These are phyloP conservation scores for Blastomyces percursus DNA, from an alignment of 2,329 filamentous ascomycete genomes.

Conservation along the genomic window DNA sequence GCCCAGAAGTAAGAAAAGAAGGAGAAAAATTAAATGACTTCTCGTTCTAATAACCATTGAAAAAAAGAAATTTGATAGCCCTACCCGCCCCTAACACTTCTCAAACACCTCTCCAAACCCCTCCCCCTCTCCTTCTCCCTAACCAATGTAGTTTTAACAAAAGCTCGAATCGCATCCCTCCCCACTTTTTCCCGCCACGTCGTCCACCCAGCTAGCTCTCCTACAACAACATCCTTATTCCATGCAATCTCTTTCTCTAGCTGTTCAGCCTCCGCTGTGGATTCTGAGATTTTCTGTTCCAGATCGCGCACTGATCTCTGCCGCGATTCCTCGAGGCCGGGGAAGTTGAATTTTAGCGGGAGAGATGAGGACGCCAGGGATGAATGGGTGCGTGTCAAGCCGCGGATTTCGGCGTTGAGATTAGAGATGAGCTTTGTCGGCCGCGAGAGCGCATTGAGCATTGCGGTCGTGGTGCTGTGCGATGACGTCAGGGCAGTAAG, in stretches of 20 bases:
- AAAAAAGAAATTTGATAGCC: neutral
- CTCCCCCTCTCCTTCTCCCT: conserved; percentile 69
- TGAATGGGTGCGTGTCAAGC: conserved; percentile 65
- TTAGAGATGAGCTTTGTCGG: conserved; percentile 66
- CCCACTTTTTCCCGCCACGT: conserved; percentile 74
- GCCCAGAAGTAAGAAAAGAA: neutral
- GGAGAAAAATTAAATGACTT: neutral
- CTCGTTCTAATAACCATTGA: neutral
- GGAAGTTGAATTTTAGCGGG: conserved; percentile 38
- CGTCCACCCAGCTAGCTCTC: conserved; percentile 88
- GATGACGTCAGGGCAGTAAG: conserved; percentile 67
- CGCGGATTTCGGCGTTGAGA: conserved; percentile 62
- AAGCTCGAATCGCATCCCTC: conserved; percentile 59
- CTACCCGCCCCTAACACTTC: conserved; percentile 40
- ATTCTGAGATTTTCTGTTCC: conserved; percentile 63
- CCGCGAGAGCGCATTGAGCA: conserved; percentile 66
- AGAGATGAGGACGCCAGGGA: conserved; percentile 54
- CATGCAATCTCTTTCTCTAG: conserved; percentile 76
- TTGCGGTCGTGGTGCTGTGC: conserved; percentile 72
- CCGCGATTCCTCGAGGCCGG: conserved; percentile 67
- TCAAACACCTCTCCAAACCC: conserved; percentile 66
- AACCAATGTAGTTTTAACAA: conserved; percentile 69
- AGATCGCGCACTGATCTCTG: conserved; percentile 73
- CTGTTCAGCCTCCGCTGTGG: conserved; percentile 57
- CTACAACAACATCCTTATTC: conserved; percentile 85